Base-by-base conservation (phyloP, 1,284 basidiomycete species). In the Taiwanofungus camphoratus region DNA sequence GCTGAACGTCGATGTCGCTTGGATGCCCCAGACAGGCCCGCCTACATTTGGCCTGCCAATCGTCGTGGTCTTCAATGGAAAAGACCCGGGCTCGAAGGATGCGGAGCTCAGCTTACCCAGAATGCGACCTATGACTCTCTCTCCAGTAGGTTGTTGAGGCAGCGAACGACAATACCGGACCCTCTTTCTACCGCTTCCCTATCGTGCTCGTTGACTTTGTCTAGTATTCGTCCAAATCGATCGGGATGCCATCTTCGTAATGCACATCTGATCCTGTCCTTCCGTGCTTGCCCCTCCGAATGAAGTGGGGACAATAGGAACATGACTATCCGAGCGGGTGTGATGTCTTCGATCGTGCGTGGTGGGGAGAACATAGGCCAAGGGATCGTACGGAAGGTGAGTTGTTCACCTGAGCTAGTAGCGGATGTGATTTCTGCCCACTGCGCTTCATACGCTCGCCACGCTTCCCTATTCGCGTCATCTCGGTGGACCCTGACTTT, bases 221-320 rank as follows among this genome's bases (percentile, higher is more conserved):
- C 58, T 40, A 82, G 58, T 33, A 82, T 50, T 31, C 79, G 64
- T 45, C 70, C 64, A 63, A 88, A 87, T 35, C 82, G 68, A 60
- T 88, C 86, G 2, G 86, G 86, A 57, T 88, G 85, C 84, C 85
- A 88, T 41, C 81, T 68, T 24, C 83, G 70, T 57, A 84, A 69
- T 2, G 80, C 83, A 26, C 61, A 67, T 36, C 76, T 73, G 46
- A 87, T 71, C 41, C 82, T 70, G 38, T 87, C 82, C 58, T 77
- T 82, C 49, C 69, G 70, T 31, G 74, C 67, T 48, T 73, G 69
- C 18, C 64, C 64, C 38, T 66, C 64, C n/a, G 82, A 82, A 60
- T 85, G 81, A 22, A 66, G 49, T 8, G 73, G 68, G 13, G 81
- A 82, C 35, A 85, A 62, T 31, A 88, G 63, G 58, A 88, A 84